Base-by-base conservation (phyloP, 371 early-diverging fungal genomes). In the Smittium culicis region DNA sequence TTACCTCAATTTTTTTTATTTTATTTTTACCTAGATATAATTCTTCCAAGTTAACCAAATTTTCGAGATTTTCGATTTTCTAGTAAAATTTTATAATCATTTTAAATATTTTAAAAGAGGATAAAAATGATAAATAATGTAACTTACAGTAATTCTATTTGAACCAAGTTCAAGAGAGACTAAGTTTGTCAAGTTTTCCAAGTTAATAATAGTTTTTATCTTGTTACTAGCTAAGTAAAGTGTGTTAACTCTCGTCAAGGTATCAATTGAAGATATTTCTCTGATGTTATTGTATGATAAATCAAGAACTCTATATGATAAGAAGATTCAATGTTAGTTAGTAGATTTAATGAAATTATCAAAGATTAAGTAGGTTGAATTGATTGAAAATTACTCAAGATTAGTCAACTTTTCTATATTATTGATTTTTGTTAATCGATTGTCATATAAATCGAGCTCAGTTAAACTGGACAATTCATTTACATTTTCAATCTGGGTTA, bases 21-120 rank as follows among this genome's bases (percentile, higher is more conserved):
- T 96, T 98, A 81, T 98, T 98, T 74, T 98, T 98, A 33, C 98
- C 96, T 45, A 98, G 79, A 88, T 93, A 96, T 24, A 98, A 83
- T 75, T 95, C 83, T 64, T 86, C 83, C 72, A 98, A 77, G 57
- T 85, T 83, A 29, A 82, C 84, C 57, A 96, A 75, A n/a, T 69
- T 34, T 62, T 90, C 91, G 33, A 96, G 77, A 56, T 90, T 88
- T 68, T 90, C 91, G 67, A 95, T 92, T 5, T 69, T 77, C 86
- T 90, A 68, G n/a, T 16, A 54, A 24, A 1, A 33, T 25, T n/a
- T 33, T 32, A 35, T 58, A 1, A n/a, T n/a, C 31, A 24, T 1
- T 29, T 29, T 63, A 17, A 45, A 32, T 30, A 0, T 34, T 11
- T n/a, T 28, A 67, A 1, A n/a, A n/a, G n/a, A n/a, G n/a, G n/a